Percentiles rank a stretch among this genome's conserved stretches.
Evolutionary conservation across 139 green algal species (phyloP).

Genomic region (Chlorella ohadii): DNA sequence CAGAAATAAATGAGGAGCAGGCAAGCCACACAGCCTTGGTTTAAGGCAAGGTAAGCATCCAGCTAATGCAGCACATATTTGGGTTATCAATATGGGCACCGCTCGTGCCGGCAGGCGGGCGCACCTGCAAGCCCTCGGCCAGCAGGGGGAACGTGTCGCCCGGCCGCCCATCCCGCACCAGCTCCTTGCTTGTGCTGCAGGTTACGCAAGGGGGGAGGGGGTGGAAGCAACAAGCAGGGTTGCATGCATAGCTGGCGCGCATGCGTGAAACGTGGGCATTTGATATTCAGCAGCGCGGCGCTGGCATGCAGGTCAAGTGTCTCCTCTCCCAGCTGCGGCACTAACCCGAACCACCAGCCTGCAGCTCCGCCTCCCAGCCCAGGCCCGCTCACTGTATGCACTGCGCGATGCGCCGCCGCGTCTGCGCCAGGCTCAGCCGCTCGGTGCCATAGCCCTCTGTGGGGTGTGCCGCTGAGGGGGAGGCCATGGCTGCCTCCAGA

Average conservation of each 20-base stretch:
- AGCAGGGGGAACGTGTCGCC: constrained; percentile 4
- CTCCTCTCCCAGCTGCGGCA: too few species aligned
- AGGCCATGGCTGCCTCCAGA: constrained; percentile 41
- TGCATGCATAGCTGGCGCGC: too few species aligned
- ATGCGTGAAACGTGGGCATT: too few species aligned
- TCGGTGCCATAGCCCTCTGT: constrained; percentile 34
- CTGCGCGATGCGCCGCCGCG: constrained; percentile 9
- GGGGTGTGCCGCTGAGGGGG: constrained; percentile 49
- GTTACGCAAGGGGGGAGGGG: too few species aligned
- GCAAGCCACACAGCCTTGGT: not conserved
- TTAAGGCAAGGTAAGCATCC: too few species aligned
- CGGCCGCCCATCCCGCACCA: constrained; percentile 9
- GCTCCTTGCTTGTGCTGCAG: constrained; percentile 24
- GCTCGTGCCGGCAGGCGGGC: too few species aligned
- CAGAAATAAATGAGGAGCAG: too few species aligned
- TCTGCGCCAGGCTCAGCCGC: constrained; percentile 48
- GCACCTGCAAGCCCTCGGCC: not conserved
- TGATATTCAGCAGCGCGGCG: too few species aligned
- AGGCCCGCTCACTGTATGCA: constrained; percentile 6
- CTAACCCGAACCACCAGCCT: too few species aligned
- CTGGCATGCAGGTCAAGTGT: too few species aligned
- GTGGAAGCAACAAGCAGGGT: not conserved
- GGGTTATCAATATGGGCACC: too few species aligned
- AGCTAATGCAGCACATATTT: too few species aligned
- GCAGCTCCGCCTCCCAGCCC: not conserved